Percentiles rank a stretch among this genome's conserved stretches.
phyloP scores from a whole-genome alignment of 164 flowering plant genomes.

The Nelumbo lutea region DNA sequence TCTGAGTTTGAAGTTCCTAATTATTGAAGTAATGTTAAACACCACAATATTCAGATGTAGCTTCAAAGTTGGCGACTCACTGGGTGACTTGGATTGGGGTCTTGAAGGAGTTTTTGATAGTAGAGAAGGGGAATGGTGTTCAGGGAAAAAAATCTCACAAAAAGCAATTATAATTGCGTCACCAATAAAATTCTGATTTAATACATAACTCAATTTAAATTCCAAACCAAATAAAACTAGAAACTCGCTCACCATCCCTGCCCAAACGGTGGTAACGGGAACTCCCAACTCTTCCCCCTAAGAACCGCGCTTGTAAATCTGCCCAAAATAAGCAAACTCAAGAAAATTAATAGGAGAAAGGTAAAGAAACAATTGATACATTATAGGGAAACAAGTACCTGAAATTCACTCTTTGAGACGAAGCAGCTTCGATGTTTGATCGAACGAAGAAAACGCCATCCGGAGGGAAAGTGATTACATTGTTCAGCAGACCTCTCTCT shows the following conservation, averaged over 20 bases:
- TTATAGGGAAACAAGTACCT: slow-evolving; percentile 29
- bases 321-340: slow-evolving; percentile 3
- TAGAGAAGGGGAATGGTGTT: background rate
- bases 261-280: slow-evolving; percentile 95
- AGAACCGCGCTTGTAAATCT: slow-evolving; percentile 92
- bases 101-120: background rate
- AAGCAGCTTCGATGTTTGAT: slow-evolving; percentile 62
- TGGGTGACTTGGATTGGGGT: too few species aligned
- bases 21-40: too few species aligned
- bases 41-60: too few species aligned
- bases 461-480: slow-evolving; percentile 92
- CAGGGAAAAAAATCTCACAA: too few species aligned
- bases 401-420: slow-evolving; percentile 79
- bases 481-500: slow-evolving; percentile 43
- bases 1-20: too few species aligned
- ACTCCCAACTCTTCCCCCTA: slow-evolving; percentile 72
- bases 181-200: too few species aligned
- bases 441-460: slow-evolving; percentile 89
- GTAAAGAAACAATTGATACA: background rate
- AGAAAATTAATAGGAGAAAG: background rate
- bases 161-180: background rate
- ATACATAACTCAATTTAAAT: background rate
- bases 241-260: slow-evolving; percentile 77
- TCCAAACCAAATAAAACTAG: background rate
- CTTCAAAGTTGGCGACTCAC: too few species aligned